phyloP scores from a whole-genome alignment of 208 protist genomes.

The Angomonas deanei region DNA sequence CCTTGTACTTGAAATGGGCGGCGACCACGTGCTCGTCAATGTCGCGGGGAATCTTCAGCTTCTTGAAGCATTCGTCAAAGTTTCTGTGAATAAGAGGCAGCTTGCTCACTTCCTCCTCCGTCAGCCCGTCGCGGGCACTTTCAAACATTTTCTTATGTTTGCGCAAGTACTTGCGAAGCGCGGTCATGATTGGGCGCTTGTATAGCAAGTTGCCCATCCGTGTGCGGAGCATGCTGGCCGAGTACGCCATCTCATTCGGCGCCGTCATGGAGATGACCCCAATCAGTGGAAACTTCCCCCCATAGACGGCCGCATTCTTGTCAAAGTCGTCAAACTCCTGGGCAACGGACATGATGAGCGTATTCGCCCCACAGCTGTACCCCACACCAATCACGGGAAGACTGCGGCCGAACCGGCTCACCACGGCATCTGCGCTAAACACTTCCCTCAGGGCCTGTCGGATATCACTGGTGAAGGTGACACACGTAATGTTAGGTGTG shows the following conservation, averaged over 20 bases:
- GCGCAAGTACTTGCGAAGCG: slow-evolving; percentile 15
- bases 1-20: slow-evolving; percentile 21
- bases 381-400: slow-evolving; percentile 25
- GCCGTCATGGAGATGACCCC: slow-evolving; percentile 14
- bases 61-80: slow-evolving; percentile 3
- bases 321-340: slow-evolving; percentile 19
- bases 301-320: neutral
- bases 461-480: slow-evolving; percentile 19
- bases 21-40: slow-evolving; percentile 24
- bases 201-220: slow-evolving; percentile 11
- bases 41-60: slow-evolving; percentile 10
- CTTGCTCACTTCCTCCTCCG: slow-evolving; percentile 7
- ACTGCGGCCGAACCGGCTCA: neutral
- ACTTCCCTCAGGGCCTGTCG: slow-evolving; percentile 4
- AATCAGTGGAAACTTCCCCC: neutral
- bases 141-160: slow-evolving; percentile 15
- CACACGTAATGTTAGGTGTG: slow-evolving; percentile 16
- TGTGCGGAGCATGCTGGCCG: slow-evolving; percentile 3
- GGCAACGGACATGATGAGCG: slow-evolving; percentile 23
- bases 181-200: neutral
- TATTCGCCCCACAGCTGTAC: slow-evolving; percentile 26
- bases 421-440: neutral
- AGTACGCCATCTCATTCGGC: slow-evolving; percentile 16
- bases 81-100: slow-evolving; percentile 10
- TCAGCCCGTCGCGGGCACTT: slow-evolving; percentile 11